phyloP scores from a whole-genome alignment of 176 grass and related monocot genomes.

The Cenchrus purpureus region DNA sequence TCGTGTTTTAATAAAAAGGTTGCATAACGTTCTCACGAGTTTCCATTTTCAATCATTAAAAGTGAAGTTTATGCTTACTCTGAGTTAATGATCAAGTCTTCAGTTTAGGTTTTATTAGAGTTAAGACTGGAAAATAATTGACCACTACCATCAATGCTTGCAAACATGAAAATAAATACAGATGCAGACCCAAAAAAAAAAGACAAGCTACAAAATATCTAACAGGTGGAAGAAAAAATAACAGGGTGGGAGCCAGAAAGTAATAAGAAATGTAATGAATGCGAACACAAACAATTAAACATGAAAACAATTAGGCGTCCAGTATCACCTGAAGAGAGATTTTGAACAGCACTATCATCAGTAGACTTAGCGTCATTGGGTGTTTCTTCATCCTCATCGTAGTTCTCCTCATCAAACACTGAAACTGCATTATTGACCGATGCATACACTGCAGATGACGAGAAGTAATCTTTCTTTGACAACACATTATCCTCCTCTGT shows the following conservation, averaged over 20 bases:
- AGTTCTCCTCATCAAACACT: conserved; percentile 91
- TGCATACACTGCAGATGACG: conserved; percentile 66
- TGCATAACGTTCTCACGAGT: conserved; percentile 7
- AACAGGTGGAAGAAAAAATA: not conserved
- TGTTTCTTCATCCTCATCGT: conserved; percentile 88
- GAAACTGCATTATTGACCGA: conserved; percentile 54
- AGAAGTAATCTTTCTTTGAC: conserved; percentile 81
- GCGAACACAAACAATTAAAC: conserved; percentile 8
- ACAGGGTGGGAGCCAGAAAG: not conserved
- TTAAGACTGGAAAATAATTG: not conserved
- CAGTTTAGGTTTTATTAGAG: conserved; percentile 8
- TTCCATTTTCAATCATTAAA: conserved; percentile 16
- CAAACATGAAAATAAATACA: conserved; percentile 26
- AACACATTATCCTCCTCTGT: conserved; percentile 89
- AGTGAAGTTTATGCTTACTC: conserved; percentile 20
- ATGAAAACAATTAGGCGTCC: not conserved
- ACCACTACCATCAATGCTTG: conserved; percentile 4
- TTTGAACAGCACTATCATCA: conserved; percentile 38
- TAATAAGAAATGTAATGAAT: not conserved
- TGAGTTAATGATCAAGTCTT: not conserved
- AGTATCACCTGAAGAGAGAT: conserved; percentile 44
- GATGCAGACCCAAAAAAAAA: not conserved
- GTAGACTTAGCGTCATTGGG: conserved; percentile 39
- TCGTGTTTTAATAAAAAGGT: conserved; percentile 4
- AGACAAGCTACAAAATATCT: conserved; percentile 27